Conservation (phyloP, 1,284 basidiomycete species). For the Puccinia novopanici region DNA sequence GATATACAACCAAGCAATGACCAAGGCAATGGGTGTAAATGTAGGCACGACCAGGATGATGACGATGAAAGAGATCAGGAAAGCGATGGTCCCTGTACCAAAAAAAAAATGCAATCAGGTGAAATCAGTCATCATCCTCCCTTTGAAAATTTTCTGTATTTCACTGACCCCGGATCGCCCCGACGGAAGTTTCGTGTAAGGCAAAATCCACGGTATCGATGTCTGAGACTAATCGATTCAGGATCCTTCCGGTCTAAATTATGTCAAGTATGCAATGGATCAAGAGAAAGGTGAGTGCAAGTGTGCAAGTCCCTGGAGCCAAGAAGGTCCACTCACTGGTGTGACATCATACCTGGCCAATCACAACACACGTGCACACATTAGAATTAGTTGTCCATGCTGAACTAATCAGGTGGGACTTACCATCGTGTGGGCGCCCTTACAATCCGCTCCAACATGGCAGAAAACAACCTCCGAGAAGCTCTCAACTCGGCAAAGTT, state of each 20-base stretch:
- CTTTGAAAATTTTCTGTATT: neutral
- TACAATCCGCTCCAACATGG: conserved; percentile 63
- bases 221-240: conserved; percentile 49
- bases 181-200: conserved; percentile 63
- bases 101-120: neutral
- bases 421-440: conserved; percentile 47
- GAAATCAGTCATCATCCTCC: neutral
- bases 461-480: conserved; percentile 42
- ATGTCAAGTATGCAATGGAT: neutral
- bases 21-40: conserved; percentile 37
- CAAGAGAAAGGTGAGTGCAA: neutral
- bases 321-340: conserved; percentile 15
- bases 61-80: conserved; percentile 61
- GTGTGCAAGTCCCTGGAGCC: neutral
- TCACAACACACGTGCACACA: neutral
- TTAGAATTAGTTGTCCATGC: neutral
- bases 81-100: conserved; percentile 65
- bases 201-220: conserved; percentile 51
- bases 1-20: conserved; percentile 50
- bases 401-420: neutral
- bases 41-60: conserved; percentile 61
- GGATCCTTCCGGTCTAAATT: conserved; percentile 47
- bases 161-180: conserved; percentile 62
- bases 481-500: conserved; percentile 41
- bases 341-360: conserved; percentile 49